Evolutionary conservation across 1,284 basidiomycete genomes (phyloP), one percentile per base, ranked within the genome.

Genomic region (Ceratobasidium sp.): DNA sequence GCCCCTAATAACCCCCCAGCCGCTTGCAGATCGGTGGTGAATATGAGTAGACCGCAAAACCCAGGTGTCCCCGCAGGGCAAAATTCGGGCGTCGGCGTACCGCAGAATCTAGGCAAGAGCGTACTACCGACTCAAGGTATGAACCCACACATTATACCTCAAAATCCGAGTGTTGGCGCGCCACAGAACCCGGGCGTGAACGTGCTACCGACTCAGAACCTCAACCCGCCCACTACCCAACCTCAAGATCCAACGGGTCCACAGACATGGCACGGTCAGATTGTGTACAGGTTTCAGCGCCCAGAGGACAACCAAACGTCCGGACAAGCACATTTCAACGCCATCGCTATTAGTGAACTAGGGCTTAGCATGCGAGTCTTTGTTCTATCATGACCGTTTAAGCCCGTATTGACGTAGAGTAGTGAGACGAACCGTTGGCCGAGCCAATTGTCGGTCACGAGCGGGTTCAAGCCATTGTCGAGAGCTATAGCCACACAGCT

Each of bases 341-440:
- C 57, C 15, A 61, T 73, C 15, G 70, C 70, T 4, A 57, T 57
- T 2, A 57, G 70, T 34, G 70, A 25, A 34, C 70, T 57, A 29
- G 25, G 44, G 19, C 40, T 62, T 25, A 49, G 49, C 29, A 61
- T 61, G 70, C 62, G 57, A 62, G 70, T 34, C 19, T 51, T 25
- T 11, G 11, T 46, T 40, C 32, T 37, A 34, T 46, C 22, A 32
- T 46, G 29, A 59, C 54, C 9, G n/a, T 40, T 65, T 29, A 3
- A 29, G 25, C 25, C 15, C 15, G n/a, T 49, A 4, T 65, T 44
- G 43, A 59, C 6, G 6, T 1, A 22, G 29, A 19, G 8, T 40
- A 73, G 70, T 44, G 70, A 73, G 37, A 73, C 59, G 25, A 22
- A 62, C 57, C 56, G 37, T 15, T 73, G 70, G 70, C 70, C 70